Percentiles rank a stretch among this genome's conserved stretches.
phyloP scores from a whole-genome alignment of 2,329 filamentous ascomycete species.

The Drechslera avenae region DNA sequence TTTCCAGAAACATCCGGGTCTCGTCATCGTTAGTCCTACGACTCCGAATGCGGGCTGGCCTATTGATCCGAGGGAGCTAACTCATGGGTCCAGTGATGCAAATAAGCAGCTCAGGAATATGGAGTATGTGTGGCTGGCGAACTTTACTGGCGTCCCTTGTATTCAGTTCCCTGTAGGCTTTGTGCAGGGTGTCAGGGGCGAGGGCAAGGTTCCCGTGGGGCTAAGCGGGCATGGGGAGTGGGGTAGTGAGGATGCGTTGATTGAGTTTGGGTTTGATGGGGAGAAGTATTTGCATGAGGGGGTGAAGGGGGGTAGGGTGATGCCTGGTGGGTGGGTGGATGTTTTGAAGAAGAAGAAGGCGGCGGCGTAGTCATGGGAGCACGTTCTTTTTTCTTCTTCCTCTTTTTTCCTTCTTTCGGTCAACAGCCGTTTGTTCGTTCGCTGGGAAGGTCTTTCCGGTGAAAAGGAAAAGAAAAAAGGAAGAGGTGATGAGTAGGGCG shows the following conservation, averaged over 20 bases:
- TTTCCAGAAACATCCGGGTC: slow-evolving; percentile 71
- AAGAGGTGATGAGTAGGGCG: too few species aligned
- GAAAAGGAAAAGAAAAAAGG: too few species aligned
- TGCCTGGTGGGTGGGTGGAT: slow-evolving; percentile 49
- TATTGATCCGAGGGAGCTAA: slow-evolving; percentile 66
- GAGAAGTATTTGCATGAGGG: slow-evolving; percentile 54
- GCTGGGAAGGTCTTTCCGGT: too few species aligned
- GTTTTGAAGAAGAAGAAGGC: slow-evolving; percentile 30
- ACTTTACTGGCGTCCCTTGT: slow-evolving; percentile 78
- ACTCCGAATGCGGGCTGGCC: slow-evolving; percentile 77
- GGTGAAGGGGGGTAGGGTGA: slow-evolving; percentile 41
- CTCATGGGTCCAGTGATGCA: slow-evolving; percentile 71
- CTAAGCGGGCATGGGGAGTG: slow-evolving; percentile 62
- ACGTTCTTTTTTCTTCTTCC: too few species aligned
- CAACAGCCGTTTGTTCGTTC: too few species aligned
- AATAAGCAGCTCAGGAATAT: slow-evolving; percentile 77
- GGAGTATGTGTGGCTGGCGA: slow-evolving; percentile 85
- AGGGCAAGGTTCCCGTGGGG: slow-evolving; percentile 62
- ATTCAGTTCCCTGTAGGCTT: slow-evolving; percentile 79
- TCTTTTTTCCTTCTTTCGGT: too few species aligned
- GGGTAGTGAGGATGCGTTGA: slow-evolving; percentile 59
- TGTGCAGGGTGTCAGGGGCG: slow-evolving; percentile 56
- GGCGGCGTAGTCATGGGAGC: too few species aligned
- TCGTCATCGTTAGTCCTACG: slow-evolving; percentile 81
- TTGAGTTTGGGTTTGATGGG: slow-evolving; percentile 59